Conservation (phyloP, 768 basidiomycete genomes). For the Lentinula sp. region DNA sequence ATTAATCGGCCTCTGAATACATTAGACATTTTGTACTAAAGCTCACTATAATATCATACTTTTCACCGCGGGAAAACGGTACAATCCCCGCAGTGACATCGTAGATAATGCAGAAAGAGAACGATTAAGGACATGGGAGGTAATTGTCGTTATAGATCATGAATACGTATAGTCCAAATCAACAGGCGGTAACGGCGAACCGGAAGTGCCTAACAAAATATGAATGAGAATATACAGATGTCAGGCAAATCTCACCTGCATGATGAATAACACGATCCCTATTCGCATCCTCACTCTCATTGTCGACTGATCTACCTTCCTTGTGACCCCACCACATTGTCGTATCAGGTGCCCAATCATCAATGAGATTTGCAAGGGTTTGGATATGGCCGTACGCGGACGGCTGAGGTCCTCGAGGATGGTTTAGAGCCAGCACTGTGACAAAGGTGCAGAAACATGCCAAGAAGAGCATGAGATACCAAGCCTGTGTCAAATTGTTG, state of each 20-base stretch:
- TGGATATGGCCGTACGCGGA: conserved; percentile 26
- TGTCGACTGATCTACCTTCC: background rate
- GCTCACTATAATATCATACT: too few relatives aligned
- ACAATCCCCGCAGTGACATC: too few relatives aligned
- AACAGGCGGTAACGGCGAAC: background rate
- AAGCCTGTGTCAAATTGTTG: background rate
- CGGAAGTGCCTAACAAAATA: background rate
- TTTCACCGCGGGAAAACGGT: too few relatives aligned
- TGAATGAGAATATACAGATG: too few relatives aligned
- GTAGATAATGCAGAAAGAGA: too few relatives aligned
- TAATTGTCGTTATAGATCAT: background rate
- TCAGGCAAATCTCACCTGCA: background rate
- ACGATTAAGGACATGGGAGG: too few relatives aligned
- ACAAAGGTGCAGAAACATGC: background rate
- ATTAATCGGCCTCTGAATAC: too few relatives aligned
- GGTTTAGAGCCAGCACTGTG: background rate
- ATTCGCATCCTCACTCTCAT: background rate
- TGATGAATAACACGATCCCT: background rate
- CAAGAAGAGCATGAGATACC: background rate
- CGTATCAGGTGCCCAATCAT: conserved; percentile 25
- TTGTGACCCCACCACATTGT: conserved; percentile 15
- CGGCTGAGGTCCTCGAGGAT: conserved; percentile 13
- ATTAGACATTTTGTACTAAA: too few relatives aligned
- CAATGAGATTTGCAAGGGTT: conserved; percentile 25
- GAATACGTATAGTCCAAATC: background rate